Percentiles rank a stretch among this genome's conserved stretches.
phyloP scores from a whole-genome alignment of 2,329 filamentous ascomycete species.

The Aspergillus floridensis region DNA sequence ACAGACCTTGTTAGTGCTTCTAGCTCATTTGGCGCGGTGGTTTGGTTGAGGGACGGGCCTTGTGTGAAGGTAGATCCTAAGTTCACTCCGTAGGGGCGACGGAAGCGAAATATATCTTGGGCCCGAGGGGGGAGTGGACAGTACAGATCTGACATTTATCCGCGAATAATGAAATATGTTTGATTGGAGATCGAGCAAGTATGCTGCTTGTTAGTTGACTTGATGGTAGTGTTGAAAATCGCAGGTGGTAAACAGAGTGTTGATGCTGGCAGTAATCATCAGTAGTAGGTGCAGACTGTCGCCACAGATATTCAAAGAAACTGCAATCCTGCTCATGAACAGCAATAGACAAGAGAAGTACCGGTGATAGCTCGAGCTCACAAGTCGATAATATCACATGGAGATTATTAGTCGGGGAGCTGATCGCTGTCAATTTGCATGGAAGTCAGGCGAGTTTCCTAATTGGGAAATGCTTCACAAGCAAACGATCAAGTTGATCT shows the following conservation, averaged over 20 bases:
- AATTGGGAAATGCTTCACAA: background rate
- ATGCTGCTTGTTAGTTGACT: background rate
- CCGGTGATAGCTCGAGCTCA: too few species aligned
- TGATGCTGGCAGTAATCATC: too few species aligned
- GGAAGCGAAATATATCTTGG: constrained; percentile 47
- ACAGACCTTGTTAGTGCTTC: constrained; percentile 48
- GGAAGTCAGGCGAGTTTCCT: background rate
- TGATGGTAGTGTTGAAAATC: background rate
- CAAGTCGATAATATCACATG: too few species aligned
- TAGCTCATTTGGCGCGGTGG: constrained; percentile 49
- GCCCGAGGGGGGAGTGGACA: constrained; percentile 14
- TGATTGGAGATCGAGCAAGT: background rate
- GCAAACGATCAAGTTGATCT: background rate
- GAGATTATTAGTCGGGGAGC: too few species aligned
- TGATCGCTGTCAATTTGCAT: too few species aligned
- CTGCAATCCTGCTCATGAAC: too few species aligned
- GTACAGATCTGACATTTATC: background rate
- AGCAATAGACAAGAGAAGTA: too few species aligned
- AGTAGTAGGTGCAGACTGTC: too few species aligned
- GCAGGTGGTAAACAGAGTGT: too few species aligned
- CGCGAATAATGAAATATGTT: too few species aligned
- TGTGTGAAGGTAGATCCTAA: constrained; percentile 60
- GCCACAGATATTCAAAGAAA: too few species aligned
- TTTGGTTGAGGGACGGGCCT: constrained; percentile 56
- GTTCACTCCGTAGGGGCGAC: constrained; percentile 60